These are phyloP conservation scores for Tephrocybe sp. DNA, from an alignment of 768 basidiomycete genomes.

Conservation along the genomic window DNA sequence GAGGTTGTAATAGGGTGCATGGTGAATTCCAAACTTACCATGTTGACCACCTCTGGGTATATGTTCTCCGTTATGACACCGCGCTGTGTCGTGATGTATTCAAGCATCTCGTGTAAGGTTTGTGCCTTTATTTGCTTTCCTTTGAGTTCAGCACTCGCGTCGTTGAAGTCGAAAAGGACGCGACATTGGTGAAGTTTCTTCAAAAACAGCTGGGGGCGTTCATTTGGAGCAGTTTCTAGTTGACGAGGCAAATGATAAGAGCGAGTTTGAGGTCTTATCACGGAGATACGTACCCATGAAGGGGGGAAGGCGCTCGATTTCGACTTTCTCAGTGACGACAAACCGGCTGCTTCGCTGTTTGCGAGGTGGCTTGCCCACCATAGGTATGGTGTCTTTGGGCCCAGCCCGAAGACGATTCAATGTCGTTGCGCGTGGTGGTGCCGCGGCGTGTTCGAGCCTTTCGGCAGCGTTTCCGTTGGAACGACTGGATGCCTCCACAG, in stretches of 20 bases:
- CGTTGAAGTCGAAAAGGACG: constrained; percentile 98
- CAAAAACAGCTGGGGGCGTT: constrained; percentile 89
- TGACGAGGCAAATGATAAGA: constrained; percentile 13
- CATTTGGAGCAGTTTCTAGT: constrained; percentile 83
- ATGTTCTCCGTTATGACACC: constrained; percentile 94
- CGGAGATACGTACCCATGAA: constrained; percentile 68
- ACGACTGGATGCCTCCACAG: constrained; percentile 47
- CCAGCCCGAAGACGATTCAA: constrained; percentile 75
- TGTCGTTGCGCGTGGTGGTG: constrained; percentile 66
- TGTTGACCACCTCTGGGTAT: constrained; percentile 98
- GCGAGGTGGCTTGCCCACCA: constrained; percentile 93
- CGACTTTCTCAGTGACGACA: constrained; percentile 93
- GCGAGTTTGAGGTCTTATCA: neutral
- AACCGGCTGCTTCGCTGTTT: constrained; percentile 98
- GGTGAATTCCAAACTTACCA: constrained; percentile 60
- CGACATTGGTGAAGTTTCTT: constrained; percentile 96
- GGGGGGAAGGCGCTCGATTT: constrained; percentile 90
- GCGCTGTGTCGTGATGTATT: constrained; percentile 96
- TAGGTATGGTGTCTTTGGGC: constrained; percentile 96
- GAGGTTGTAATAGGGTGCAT: constrained; percentile 4
- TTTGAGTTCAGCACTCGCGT: constrained; percentile 91
- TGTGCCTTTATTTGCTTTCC: constrained; percentile 99
- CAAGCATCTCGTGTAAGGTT: constrained; percentile 96
- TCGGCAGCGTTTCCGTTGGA: constrained; percentile 42
- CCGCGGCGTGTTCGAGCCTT: constrained; percentile 49